phyloP scores from a whole-genome alignment of 73 alveolate species.

The Chromera velia region DNA sequence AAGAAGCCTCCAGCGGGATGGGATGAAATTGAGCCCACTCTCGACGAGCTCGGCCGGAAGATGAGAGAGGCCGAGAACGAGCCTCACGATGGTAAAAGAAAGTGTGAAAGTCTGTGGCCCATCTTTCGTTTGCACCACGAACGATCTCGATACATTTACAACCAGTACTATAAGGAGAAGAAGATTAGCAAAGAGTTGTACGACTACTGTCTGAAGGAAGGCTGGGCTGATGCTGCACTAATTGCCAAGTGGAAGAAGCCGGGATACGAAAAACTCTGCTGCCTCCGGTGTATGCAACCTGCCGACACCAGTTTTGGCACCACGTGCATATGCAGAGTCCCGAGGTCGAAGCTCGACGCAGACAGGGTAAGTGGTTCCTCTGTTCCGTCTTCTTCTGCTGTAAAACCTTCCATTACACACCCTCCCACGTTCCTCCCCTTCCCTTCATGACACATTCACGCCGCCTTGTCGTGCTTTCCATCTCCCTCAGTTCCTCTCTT shows the following conservation, averaged over 20 bases:
- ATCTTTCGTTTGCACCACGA: slow-evolving; percentile 86
- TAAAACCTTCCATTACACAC: too few species aligned
- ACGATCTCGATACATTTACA: slow-evolving; percentile 83
- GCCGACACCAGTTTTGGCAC: slow-evolving; percentile 75
- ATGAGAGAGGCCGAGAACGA: slow-evolving; percentile 90
- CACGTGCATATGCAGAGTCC: slow-evolving; percentile 94
- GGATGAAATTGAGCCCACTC: slow-evolving; percentile 77
- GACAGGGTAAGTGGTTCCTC: slow-evolving; percentile 52
- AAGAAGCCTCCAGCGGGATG: slow-evolving; percentile 94
- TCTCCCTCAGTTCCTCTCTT: too few species aligned
- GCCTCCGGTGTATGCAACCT: slow-evolving; percentile 85
- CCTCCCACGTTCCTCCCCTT: too few species aligned
- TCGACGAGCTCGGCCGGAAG: slow-evolving; percentile 72
- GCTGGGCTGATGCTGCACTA: slow-evolving; percentile 87
- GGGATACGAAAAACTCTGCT: slow-evolving; percentile 93
- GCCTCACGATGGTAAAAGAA: slow-evolving; percentile 86
- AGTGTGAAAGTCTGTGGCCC: slow-evolving; percentile 91
- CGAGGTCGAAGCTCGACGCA: slow-evolving; percentile 88
- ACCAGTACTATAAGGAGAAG: slow-evolving; percentile 73
- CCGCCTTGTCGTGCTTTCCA: too few species aligned
- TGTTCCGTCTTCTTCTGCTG: background rate
- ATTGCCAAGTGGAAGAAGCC: slow-evolving; percentile 97
- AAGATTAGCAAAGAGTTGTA: slow-evolving; percentile 88
- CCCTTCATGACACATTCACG: too few species aligned
- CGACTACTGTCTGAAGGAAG: slow-evolving; percentile 83